Conservation (phyloP, 2,329 filamentous ascomycete genomes). For the Tothia fuscella region DNA sequence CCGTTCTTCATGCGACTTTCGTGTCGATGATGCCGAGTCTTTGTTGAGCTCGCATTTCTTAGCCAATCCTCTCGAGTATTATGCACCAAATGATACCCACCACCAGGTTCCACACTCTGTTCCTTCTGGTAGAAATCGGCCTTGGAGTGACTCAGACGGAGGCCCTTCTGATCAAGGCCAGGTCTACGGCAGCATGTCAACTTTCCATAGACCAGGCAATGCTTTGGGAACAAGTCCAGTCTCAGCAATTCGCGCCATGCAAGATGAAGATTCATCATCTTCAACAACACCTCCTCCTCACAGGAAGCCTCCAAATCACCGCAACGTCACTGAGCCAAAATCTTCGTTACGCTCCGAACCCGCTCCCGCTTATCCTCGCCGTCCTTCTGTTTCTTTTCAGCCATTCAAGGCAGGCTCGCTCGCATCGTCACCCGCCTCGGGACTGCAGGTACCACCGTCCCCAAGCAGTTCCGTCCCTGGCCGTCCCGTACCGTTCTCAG, state of each 20-base stretch:
- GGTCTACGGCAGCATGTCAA: slow-evolving; percentile 81
- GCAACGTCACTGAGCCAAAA: slow-evolving; percentile 35
- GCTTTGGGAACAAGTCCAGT: slow-evolving; percentile 64
- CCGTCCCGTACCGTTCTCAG: background rate
- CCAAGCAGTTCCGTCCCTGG: slow-evolving; percentile 35
- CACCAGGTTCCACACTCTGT: slow-evolving; percentile 60
- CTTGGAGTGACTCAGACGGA: slow-evolving; percentile 35
- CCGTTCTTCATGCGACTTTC: slow-evolving; percentile 79
- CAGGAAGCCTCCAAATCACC: slow-evolving; percentile 35
- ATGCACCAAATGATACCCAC: slow-evolving; percentile 62
- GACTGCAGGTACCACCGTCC: slow-evolving; percentile 39
- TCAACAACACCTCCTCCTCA: slow-evolving; percentile 39
- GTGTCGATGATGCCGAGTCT: slow-evolving; percentile 82
- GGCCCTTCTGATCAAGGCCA: slow-evolving; percentile 54
- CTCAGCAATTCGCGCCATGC: slow-evolving; percentile 7
- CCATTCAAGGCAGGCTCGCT: slow-evolving; percentile 94
- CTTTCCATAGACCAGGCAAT: slow-evolving; percentile 68
- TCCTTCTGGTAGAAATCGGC: slow-evolving; percentile 43
- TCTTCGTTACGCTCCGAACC: slow-evolving; percentile 40
- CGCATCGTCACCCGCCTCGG: slow-evolving; percentile 76
- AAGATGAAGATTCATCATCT: slow-evolving; percentile 31
- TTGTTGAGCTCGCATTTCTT: slow-evolving; percentile 87
- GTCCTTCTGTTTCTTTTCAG: slow-evolving; percentile 80
- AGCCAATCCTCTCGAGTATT: slow-evolving; percentile 78
- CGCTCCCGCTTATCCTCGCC: slow-evolving; percentile 42